Conservation (phyloP, 208 protist genomes). For the Cochliopodium minus region DNA sequence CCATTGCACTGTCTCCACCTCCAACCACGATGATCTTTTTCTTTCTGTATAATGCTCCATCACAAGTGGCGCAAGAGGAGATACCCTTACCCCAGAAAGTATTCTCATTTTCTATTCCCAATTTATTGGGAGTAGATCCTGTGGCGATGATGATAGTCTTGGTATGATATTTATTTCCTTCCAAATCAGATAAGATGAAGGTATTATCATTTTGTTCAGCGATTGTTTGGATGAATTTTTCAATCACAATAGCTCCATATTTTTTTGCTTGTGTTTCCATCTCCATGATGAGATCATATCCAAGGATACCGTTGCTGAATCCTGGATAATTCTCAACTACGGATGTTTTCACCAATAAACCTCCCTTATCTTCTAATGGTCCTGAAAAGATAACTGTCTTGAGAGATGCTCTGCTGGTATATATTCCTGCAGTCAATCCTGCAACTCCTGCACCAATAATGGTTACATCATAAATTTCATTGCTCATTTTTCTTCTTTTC, state of each 20-base stretch:
- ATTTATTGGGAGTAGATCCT: background rate
- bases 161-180: background rate
- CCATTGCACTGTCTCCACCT: constrained; percentile 3
- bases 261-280: background rate
- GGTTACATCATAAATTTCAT: background rate
- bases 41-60: constrained; percentile 6
- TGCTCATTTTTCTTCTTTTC: background rate
- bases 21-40: constrained; percentile 2
- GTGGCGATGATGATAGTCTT: background rate
- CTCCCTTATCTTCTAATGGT: background rate
- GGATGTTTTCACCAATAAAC: background rate
- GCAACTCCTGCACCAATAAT: constrained; percentile 2
- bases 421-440: constrained; percentile 2
- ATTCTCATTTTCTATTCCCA: background rate
- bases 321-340: constrained; percentile 11
- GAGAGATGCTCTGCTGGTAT: background rate
- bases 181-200: too few relatives aligned
- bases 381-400: background rate
- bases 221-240: background rate
- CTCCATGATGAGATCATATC: background rate
- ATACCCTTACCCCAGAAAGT: background rate
- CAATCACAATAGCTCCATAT: background rate
- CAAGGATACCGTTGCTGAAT: background rate
- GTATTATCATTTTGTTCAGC: too few relatives aligned
- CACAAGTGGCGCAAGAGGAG: constrained; percentile 5